Evolutionary conservation across 2,329 filamentous ascomycete genomes (phyloP).

Genomic region (Colletotrichum somersetense): DNA sequence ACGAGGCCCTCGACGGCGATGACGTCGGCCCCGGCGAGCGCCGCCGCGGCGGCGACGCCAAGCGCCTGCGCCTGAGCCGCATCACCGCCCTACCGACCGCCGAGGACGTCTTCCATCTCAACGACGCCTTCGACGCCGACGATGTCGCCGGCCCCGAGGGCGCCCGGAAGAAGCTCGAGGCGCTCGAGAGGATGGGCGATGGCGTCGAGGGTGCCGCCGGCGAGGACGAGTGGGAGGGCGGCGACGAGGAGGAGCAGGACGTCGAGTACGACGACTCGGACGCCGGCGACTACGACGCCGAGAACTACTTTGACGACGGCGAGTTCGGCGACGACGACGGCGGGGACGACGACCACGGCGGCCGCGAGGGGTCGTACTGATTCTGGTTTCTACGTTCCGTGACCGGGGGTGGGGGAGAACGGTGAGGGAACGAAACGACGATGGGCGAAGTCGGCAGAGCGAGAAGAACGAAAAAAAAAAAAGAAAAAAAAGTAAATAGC

Average conservation of each 20-base stretch:
- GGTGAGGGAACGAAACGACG: neutral
- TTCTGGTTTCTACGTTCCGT: neutral
- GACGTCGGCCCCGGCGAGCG: constrained; percentile 48
- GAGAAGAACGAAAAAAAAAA: neutral
- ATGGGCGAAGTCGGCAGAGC: neutral
- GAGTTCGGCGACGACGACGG: constrained; percentile 67
- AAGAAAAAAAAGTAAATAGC: neutral
- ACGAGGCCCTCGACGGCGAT: constrained; percentile 65
- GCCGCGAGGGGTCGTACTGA: constrained; percentile 42
- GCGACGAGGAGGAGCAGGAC: constrained; percentile 61
- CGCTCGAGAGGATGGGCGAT: constrained; percentile 61
- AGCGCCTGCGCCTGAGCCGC: constrained; percentile 60
- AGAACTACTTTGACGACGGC: constrained; percentile 71
- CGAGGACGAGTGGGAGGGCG: constrained; percentile 63
- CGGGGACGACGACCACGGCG: constrained; percentile 63
- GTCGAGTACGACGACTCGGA: constrained; percentile 69
- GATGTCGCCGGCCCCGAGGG: constrained; percentile 44
- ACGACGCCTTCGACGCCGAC: constrained; percentile 46
- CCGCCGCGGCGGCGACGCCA: constrained; percentile 53
- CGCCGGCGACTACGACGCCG: constrained; percentile 72
- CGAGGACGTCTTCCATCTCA: constrained; percentile 63
- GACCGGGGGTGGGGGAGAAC: neutral
- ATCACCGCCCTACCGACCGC: constrained; percentile 63
- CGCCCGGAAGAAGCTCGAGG: constrained; percentile 56
- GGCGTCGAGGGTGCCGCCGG: constrained; percentile 41